A percentile compares a stretch with the other conserved stretches of the same genome.
Evolutionary conservation across 2,329 filamentous ascomycete genomes (phyloP).

Genomic region (Fusarium sp.): DNA sequence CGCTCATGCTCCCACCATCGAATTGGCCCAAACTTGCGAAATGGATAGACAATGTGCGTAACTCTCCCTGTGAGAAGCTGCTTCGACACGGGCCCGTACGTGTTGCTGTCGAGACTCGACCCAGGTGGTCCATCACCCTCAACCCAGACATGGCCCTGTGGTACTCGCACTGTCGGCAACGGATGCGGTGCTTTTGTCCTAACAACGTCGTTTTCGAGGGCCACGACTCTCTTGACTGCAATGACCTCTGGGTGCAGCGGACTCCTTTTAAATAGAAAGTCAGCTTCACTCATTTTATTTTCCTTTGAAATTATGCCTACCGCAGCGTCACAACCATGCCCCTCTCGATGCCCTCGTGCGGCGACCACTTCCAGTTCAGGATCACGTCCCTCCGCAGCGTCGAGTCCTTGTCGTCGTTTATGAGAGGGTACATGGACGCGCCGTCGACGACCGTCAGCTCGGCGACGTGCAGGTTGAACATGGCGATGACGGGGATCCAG

Average conservation of each 20-base stretch:
- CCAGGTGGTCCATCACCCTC: constrained; percentile 85
- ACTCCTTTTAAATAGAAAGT: constrained; percentile 61
- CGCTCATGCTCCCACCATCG: constrained; percentile 66
- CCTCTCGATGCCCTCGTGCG: constrained; percentile 68
- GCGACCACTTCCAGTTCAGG: constrained; percentile 69
- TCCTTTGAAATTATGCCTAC: constrained; percentile 52
- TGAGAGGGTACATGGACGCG: constrained; percentile 80
- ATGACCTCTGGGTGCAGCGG: constrained; percentile 76
- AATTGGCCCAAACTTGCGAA: constrained; percentile 67
- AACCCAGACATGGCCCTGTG: constrained; percentile 91
- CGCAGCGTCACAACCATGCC: constrained; percentile 82
- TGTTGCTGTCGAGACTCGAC: constrained; percentile 85
- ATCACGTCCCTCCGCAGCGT: constrained; percentile 67
- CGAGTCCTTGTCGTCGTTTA: constrained; percentile 75
- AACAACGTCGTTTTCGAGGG: constrained; percentile 82
- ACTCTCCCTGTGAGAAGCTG: constrained; percentile 81
- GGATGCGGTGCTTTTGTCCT: constrained; percentile 72
- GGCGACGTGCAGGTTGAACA: constrained; percentile 71
- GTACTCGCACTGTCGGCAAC: constrained; percentile 70
- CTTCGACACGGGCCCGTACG: constrained; percentile 85
- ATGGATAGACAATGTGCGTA: constrained; percentile 78
- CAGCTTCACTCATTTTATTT: neutral
- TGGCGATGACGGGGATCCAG: constrained; percentile 72
- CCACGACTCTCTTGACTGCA: constrained; percentile 86
- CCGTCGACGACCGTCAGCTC: constrained; percentile 69